Conservation (phyloP, 148 eudicot genomes). For the Gaultheria prostrata region DNA sequence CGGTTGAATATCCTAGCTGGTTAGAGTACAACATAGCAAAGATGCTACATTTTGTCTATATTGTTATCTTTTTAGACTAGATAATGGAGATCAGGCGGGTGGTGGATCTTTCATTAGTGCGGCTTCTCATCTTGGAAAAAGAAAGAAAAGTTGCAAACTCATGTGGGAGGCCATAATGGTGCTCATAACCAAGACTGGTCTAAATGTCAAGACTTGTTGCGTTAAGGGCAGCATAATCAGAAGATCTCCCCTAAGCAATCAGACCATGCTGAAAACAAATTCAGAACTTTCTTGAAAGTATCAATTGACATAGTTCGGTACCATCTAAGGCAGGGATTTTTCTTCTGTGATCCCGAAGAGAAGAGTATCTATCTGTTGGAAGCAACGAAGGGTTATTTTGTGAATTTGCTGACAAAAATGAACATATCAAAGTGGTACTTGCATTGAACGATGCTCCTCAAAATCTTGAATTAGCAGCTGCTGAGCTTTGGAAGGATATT, state of each 20-base stretch:
- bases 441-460: not conserved
- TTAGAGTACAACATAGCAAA: not conserved
- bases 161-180: not conserved
- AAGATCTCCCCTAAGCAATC: not conserved
- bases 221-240: not conserved
- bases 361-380: not conserved
- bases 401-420: not conserved
- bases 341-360: not conserved
- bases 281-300: not conserved
- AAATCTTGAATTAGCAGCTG: constrained; percentile 1
- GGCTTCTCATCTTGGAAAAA: not conserved
- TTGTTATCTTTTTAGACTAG: not conserved
- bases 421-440: not conserved
- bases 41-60: not conserved
- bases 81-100: not conserved
- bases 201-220: not conserved
- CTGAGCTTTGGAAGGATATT: not conserved
- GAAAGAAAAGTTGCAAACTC: not conserved
- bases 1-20: not conserved
- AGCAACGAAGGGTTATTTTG: constrained; percentile 16
- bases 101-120: not conserved
- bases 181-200: not conserved
- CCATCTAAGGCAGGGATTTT: not conserved
- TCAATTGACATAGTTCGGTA: not conserved
- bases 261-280: not conserved